Evolutionary conservation across 805 yeast genomes (phyloP).

Genomic region (Komagataella phaffii): DNA sequence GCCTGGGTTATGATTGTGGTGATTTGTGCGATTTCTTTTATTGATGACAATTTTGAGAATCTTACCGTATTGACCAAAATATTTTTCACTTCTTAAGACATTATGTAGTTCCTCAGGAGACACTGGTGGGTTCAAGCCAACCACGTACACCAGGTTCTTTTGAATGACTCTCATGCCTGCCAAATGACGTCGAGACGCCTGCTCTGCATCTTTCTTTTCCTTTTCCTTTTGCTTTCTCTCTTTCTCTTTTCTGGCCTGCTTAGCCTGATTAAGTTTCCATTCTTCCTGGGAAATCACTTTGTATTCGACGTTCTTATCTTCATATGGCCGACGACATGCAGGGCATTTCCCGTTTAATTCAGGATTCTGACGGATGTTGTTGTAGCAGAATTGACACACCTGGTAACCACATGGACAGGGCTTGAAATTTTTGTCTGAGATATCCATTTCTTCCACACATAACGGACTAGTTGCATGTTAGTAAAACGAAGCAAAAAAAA

Average conservation of each 20-base stretch:
- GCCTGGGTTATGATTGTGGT: constrained; percentile 49
- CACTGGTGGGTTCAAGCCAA: constrained; percentile 82
- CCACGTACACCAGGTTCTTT: constrained; percentile 91
- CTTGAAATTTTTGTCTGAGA: constrained; percentile 88
- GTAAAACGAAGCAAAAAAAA: neutral
- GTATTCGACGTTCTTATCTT: constrained; percentile 87
- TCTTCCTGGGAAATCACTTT: constrained; percentile 78
- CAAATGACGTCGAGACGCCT: constrained; percentile 71
- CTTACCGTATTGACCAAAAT: constrained; percentile 97
- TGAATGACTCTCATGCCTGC: constrained; percentile 98
- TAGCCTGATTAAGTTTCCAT: constrained; percentile 66
- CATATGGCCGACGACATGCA: constrained; percentile 89
- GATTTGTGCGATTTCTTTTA: constrained; percentile 33
- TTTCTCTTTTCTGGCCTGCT: constrained; percentile 68
- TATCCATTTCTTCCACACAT: constrained; percentile 96
- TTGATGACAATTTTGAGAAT: constrained; percentile 90
- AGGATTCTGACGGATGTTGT: constrained; percentile 90
- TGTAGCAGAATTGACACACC: constrained; percentile 95
- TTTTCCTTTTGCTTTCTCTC: constrained; percentile 79
- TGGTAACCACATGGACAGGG: constrained; percentile 99
- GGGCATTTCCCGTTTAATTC: constrained; percentile 95
- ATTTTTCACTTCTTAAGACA: constrained; percentile 75
- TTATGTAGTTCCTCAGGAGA: constrained; percentile 79
- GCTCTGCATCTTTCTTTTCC: constrained; percentile 84
- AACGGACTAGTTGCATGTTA: constrained; percentile 48